These are phyloP conservation scores for Debaryomyces castellii DNA, from an alignment of 805 yeast species.

Conservation along the genomic window DNA sequence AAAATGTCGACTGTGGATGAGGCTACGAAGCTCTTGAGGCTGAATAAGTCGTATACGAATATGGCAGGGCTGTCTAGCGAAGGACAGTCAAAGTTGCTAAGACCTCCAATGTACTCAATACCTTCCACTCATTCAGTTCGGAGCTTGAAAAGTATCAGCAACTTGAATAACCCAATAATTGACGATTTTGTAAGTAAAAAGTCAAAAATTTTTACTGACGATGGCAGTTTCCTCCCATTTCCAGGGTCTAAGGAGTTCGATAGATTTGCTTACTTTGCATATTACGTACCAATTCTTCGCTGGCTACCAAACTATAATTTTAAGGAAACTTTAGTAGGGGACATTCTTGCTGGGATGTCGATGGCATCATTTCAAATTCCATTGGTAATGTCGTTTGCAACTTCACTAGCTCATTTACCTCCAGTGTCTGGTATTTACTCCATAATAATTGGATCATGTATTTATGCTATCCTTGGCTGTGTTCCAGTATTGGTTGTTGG, in stretches of 20 bases:
- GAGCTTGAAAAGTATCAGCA: conserved; percentile 14
- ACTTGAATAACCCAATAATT: conserved; percentile 16
- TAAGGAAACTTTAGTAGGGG: conserved; percentile 19
- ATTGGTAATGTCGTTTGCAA: conserved; percentile 68
- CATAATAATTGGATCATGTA: conserved; percentile 72
- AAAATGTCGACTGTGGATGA: conserved; percentile 7
- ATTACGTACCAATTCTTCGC: conserved; percentile 29
- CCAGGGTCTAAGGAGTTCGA: conserved; percentile 14
- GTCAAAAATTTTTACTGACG: not conserved
- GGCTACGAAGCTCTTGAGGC: conserved; percentile 5
- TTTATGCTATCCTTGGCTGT: conserved; percentile 76
- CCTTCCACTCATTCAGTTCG: conserved; percentile 26
- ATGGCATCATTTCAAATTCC: conserved; percentile 36
- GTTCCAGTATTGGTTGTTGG: conserved; percentile 91
- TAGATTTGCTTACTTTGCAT: conserved; percentile 26
- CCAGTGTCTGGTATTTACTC: conserved; percentile 78
- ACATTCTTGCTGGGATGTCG: conserved; percentile 31
- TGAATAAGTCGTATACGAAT: not conserved
- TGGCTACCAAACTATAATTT: conserved; percentile 30
- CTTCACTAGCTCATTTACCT: conserved; percentile 80
- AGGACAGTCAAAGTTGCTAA: not conserved
- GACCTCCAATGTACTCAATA: conserved; percentile 28
- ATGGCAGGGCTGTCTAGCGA: not conserved
- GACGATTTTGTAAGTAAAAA: conserved; percentile 10
- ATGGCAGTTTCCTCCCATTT: conserved; percentile 7